A percentile compares a stretch with the other conserved stretches of the same genome.
Conservation (phyloP, 164 flowering plant species). For the Piper betle region DNA sequence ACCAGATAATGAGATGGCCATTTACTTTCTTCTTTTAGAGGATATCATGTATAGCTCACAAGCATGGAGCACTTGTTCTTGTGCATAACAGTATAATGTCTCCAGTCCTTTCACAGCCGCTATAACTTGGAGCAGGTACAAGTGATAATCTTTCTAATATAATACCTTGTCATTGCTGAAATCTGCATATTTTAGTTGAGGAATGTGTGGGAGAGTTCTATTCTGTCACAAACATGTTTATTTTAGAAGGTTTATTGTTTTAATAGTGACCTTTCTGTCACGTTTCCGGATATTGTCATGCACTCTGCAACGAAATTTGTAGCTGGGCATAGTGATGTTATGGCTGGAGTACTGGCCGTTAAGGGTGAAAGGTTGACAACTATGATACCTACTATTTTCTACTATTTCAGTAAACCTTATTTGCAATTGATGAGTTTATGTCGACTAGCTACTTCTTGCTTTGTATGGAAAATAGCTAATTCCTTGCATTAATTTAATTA, state of each 20-base stretch:
- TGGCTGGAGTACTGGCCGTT: slow-evolving; percentile 95
- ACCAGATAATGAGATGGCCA: too few species aligned
- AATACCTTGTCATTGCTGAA: not conserved
- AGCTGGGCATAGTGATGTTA: slow-evolving; percentile 89
- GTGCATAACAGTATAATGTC: too few species aligned
- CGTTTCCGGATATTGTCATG: slow-evolving; percentile 83
- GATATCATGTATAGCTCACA: too few species aligned
- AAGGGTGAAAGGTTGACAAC: slow-evolving; percentile 70
- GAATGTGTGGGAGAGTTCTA: not conserved
- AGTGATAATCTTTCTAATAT: not conserved
- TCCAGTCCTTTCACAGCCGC: too few species aligned
- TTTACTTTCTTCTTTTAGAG: too few species aligned
- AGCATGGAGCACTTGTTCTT: too few species aligned
- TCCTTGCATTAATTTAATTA: too few species aligned
- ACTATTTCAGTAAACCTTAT: not conserved
- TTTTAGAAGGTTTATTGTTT: too few species aligned
- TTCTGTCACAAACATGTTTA: too few species aligned
- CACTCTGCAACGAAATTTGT: slow-evolving; percentile 96
- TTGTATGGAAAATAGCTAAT: not conserved
- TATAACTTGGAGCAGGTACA: slow-evolving; percentile 95
- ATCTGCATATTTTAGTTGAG: not conserved
- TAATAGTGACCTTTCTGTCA: not conserved
- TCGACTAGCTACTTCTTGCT: not conserved
- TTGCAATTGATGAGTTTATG: too few species aligned
- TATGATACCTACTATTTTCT: not conserved